Conservation (phyloP, 306 rosid species). For the Cucumis sativus region DNA sequence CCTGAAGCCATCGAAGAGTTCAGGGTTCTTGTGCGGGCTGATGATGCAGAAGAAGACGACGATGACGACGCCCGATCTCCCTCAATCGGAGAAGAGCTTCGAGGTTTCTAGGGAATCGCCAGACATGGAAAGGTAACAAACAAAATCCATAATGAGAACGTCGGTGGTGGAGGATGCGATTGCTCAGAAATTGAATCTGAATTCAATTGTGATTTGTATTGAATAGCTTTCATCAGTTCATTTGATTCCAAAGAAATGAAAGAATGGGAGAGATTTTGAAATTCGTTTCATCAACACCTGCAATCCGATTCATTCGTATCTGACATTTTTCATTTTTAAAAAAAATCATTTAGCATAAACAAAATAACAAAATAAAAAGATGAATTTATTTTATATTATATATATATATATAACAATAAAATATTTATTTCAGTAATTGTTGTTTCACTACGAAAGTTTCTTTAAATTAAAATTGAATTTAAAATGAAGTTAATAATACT, state of each 20-base stretch:
- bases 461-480: no score
- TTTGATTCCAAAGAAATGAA: not conserved
- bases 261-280: not conserved
- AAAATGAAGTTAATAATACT: not conserved
- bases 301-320: no score
- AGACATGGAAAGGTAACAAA: not conserved
- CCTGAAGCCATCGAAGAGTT: slow-evolving; percentile 16
- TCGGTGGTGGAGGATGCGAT: not conserved
- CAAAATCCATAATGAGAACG: not conserved
- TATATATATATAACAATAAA: no score
- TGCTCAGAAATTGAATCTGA: not conserved
- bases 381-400: no score
- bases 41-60: slow-evolving; percentile 19
- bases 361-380: no score
- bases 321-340: no score
- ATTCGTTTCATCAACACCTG: not conserved
- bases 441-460: no score
- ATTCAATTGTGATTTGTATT: not conserved
- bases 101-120: not conserved
- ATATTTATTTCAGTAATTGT: no score
- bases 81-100: slow-evolving; percentile 10
- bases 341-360: no score
- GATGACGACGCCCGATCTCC: not conserved
- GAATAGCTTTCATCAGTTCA: not conserved
- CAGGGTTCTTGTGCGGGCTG: slow-evolving; percentile 65